These are phyloP conservation scores for Dictyostelium firmibasis DNA, from an alignment of 78 protist species.

Conservation along the genomic window DNA sequence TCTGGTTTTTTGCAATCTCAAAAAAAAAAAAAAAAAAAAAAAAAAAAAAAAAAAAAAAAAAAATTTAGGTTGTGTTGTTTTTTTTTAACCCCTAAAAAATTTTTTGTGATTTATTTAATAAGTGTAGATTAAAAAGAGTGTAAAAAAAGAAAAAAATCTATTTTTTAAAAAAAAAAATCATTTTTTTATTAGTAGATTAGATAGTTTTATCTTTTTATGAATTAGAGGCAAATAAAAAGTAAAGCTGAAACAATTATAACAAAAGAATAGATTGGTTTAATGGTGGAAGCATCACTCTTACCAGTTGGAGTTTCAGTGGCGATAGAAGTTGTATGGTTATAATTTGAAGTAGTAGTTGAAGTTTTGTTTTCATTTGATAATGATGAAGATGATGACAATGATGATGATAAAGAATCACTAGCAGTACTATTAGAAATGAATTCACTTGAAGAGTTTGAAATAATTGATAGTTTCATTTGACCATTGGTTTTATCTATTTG, in stretches of 20 bases:
- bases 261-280: neutral
- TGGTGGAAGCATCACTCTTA: neutral
- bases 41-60: neutral
- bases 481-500: neutral
- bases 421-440: neutral
- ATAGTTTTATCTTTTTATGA: too few species aligned
- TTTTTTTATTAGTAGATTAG: too few species aligned
- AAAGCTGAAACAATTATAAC: neutral
- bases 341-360: neutral
- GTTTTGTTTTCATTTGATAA: neutral
- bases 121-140: neutral
- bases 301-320: neutral
- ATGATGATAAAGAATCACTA: neutral
- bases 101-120: too few species aligned
- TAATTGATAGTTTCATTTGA: neutral
- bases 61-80: too few species aligned
- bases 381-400: neutral
- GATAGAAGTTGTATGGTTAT: neutral
- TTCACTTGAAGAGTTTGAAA: neutral
- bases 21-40: neutral
- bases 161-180: too few species aligned
- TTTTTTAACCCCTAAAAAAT: too few species aligned
- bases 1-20: neutral
- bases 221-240: neutral
- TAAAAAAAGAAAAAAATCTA: too few species aligned